Evolutionary conservation across 441 rosid species (phyloP).

Genomic region (Eutrema salsugineum): DNA sequence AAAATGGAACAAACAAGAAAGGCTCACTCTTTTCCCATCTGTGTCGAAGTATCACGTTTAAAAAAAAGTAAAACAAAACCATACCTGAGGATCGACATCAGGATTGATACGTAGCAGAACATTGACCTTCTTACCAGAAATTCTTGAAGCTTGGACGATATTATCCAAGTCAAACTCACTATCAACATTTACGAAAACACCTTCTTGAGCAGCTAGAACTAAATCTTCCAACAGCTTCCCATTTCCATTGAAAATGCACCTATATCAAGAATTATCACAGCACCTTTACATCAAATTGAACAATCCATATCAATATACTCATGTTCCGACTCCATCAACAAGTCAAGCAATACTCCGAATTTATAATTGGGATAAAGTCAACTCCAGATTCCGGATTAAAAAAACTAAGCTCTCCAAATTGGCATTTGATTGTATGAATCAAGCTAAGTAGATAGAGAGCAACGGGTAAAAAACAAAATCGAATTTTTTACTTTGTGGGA

Average conservation of each 20-base stretch:
- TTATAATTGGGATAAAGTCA: background rate
- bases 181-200: constrained; percentile 93
- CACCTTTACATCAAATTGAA: constrained; percentile 8
- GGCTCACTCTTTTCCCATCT: background rate
- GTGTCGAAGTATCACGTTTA: background rate
- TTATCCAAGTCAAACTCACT: constrained; percentile 97
- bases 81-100: constrained; percentile 98
- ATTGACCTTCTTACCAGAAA: constrained; percentile 85
- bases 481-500: constrained; percentile 63
- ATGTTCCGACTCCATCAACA: constrained; percentile 4
- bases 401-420: background rate
- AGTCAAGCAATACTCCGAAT: background rate
- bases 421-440: background rate
- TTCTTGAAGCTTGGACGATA: constrained; percentile 81
- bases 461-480: background rate
- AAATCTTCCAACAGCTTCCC: constrained; percentile 94
- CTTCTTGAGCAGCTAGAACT: constrained; percentile 90
- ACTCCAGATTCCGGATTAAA: background rate
- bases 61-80: background rate
- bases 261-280: constrained; percentile 14
- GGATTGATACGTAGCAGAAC: constrained; percentile 97
- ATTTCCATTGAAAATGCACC: constrained; percentile 97
- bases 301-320: background rate
- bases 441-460: background rate
- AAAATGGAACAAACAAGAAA: background rate